Conservation (phyloP, 108 stramenopile genomes). For the Skeletonema tropicum region DNA sequence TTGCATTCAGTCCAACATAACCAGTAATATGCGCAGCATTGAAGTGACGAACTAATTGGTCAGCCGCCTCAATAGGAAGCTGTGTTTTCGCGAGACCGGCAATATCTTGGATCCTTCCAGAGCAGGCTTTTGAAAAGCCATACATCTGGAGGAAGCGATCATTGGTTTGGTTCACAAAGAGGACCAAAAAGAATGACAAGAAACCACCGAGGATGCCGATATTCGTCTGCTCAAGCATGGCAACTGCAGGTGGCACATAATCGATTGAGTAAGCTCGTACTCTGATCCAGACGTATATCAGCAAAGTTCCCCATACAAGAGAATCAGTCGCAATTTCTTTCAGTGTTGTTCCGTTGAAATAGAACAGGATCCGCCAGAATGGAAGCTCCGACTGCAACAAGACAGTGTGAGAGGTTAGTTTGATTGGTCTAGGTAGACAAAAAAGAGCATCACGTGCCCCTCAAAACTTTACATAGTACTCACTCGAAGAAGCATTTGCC, state of each 20-base stretch:
- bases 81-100: constrained; percentile 35
- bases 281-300: constrained; percentile 27
- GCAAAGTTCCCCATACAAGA: constrained; percentile 50
- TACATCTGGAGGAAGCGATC: constrained; percentile 51
- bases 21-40: constrained; percentile 59
- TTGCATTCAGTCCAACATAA: constrained; percentile 53
- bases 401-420: no score
- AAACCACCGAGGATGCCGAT: constrained; percentile 51
- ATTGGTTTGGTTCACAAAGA: constrained; percentile 61
- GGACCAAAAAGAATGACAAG: constrained; percentile 59
- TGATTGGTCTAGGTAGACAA: no score
- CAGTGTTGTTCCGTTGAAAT: constrained; percentile 19
- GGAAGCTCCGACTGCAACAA: constrained; percentile 17
- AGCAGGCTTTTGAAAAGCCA: constrained; percentile 39
- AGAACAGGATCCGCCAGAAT: constrained; percentile 20
- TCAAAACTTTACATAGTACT: no score
- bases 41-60: constrained; percentile 49
- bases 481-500: background rate
- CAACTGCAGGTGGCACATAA: constrained; percentile 30
- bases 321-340: constrained; percentile 8
- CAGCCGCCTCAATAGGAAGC: constrained; percentile 44
- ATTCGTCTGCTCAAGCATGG: constrained; percentile 15
- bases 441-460: no score
- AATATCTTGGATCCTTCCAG: constrained; percentile 57
- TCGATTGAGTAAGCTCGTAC: constrained; percentile 16